A percentile compares a stretch with the other conserved stretches of the same genome.
phyloP scores from a whole-genome alignment of 768 basidiomycete species.

The Boletus subparvulus region DNA sequence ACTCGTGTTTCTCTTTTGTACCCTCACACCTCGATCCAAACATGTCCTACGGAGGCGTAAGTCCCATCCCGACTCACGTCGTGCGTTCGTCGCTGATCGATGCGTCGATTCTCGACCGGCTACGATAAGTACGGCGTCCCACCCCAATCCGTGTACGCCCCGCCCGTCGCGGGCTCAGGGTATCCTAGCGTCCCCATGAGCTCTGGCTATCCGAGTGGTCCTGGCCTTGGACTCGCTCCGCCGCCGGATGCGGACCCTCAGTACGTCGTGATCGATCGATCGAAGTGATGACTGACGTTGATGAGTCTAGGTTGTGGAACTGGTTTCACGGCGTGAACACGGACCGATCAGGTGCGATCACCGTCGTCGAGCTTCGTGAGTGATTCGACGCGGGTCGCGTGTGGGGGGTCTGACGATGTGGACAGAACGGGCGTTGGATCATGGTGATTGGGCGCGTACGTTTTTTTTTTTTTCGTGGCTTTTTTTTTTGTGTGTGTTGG shows the following conservation, averaged over 20 bases:
- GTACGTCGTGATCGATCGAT: conserved; percentile 43
- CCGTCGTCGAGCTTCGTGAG: conserved; percentile 66
- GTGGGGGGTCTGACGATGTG: background rate
- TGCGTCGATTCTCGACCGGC: background rate
- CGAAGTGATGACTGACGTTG: too few relatives aligned
- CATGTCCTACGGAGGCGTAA: conserved; percentile 24
- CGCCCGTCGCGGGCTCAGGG: background rate
- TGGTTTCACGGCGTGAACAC: conserved; percentile 73
- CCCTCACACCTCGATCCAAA: background rate
- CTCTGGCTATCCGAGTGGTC: background rate
- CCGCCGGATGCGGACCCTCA: conserved; percentile 69
- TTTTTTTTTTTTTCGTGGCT: background rate
- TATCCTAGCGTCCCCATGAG: background rate
- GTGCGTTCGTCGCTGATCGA: background rate
- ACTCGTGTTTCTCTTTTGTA: background rate
- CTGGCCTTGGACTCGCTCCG: background rate
- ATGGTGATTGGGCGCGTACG: conserved; percentile 79
- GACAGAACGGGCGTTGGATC: conserved; percentile 48
- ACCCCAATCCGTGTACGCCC: conserved; percentile 7
- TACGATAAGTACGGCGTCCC: conserved; percentile 9
- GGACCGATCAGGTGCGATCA: conserved; percentile 68
- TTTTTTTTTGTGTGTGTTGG: background rate
- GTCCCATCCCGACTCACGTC: background rate
- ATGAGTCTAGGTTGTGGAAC: conserved; percentile 45
- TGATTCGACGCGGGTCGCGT: background rate